phyloP scores from a whole-genome alignment of 306 rosid genomes.

The Gynostemma pentaphyllum region DNA sequence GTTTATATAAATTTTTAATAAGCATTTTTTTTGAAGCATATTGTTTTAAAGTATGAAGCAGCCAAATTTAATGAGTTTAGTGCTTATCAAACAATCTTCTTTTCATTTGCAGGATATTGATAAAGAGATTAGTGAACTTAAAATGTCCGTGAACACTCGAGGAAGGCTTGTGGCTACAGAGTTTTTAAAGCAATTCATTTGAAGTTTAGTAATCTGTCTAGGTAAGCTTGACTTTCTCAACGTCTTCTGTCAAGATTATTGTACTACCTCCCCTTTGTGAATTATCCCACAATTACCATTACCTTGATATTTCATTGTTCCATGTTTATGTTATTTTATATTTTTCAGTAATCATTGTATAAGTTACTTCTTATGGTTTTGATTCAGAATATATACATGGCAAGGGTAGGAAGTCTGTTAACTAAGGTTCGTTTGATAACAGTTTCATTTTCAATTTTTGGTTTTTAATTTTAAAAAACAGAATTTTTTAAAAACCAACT shows the following conservation, averaged over 20 bases:
- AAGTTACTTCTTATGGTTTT: too few relatives aligned
- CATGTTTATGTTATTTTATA: background rate
- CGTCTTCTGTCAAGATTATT: background rate
- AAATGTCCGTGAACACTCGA: constrained; percentile 89
- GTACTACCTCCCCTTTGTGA: background rate
- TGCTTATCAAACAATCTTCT: background rate
- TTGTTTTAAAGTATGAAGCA: background rate
- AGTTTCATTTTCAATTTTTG: too few relatives aligned
- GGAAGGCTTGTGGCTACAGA: constrained; percentile 98
- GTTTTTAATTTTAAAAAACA: too few relatives aligned
- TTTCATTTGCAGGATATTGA: constrained; percentile 68
- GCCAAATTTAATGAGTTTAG: background rate
- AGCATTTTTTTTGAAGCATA: background rate
- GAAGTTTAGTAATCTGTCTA: constrained; percentile 14
- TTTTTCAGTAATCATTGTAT: background rate
- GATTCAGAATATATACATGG: too few relatives aligned
- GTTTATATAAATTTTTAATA: too few relatives aligned
- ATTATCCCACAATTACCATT: background rate
- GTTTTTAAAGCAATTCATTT: constrained; percentile 85
- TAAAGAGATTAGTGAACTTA: constrained; percentile 85
- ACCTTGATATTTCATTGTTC: background rate
- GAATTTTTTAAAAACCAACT: too few relatives aligned
- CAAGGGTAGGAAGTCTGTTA: too few relatives aligned
- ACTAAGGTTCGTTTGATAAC: too few relatives aligned
- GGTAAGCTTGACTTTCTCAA: background rate